Evolutionary conservation across 1,284 basidiomycete species (phyloP), one percentile per base, ranked within the genome.

Genomic region (Blastosporella zonata): DNA sequence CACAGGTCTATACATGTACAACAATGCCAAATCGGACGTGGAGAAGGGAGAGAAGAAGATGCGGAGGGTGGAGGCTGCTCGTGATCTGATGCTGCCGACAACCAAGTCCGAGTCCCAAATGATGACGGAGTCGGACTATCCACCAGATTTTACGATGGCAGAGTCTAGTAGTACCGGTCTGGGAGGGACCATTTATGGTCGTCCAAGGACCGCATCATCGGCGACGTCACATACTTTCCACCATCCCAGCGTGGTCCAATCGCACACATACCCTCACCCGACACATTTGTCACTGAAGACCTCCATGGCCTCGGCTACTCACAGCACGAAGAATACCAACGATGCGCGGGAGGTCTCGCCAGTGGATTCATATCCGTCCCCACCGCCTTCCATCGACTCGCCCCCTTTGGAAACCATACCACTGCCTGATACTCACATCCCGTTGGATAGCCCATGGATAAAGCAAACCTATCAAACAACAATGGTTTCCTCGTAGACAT

Each of bases 1-100:
- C 60, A 70, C 81, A 13, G 97, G 97, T 0, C 71, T 99, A 34
- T 98, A 87, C 74, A 84, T 98, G 84, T 99, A 99, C 74, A 97
- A 99, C 73, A 82, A 83, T 45, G 88, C 93, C 43, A 99, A 97
- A 71, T 71, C 79, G 25, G 93, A 96, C 59, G 90, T 97, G n/a
- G 93, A 93, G 63, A 81, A 81, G 62, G 94, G 94, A 29, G 94
- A 97, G 75, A 88, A 87, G 66, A 87, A 87, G 68, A 79, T 93
- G 71, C 75, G 87, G 46, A 75, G 87, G 52, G 84, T 93, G n/a
- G 91, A 94, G 63, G 90, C 90, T 5, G 79, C 82, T 37, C 73
- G 82, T 49, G 86, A 90, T 31, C 64, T 90, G 59, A 74, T 82
- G 63, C 71, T 93, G 18, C 90, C 90, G 0, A 80, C 73, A 17